Conservation (phyloP, 23 red algal species). For the Rhodosorus marinus region DNA sequence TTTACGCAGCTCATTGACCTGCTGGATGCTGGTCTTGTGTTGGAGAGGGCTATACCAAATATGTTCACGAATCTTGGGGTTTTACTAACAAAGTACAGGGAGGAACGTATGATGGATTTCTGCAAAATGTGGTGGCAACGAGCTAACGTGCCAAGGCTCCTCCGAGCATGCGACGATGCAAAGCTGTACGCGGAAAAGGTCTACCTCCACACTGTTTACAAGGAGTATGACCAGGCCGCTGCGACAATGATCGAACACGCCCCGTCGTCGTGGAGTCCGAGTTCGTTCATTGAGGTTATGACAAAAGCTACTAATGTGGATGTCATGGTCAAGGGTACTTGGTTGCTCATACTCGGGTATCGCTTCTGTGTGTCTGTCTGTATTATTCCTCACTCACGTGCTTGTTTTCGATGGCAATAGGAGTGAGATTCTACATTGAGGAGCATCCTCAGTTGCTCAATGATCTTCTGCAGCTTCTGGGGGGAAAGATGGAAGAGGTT, state of each 20-base stretch:
- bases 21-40: constrained; percentile 51
- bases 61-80: constrained; percentile 97
- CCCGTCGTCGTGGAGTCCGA: constrained; percentile 50
- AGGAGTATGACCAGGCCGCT: constrained; percentile 91
- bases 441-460: constrained; percentile 75
- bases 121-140: constrained; percentile 93
- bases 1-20: constrained; percentile 81
- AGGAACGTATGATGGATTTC: constrained; percentile 66
- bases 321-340: constrained; percentile 68
- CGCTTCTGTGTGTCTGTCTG: too few relatives aligned
- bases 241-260: constrained; percentile 80
- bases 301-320: constrained; percentile 67
- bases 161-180: constrained; percentile 66
- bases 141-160: constrained; percentile 57
- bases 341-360: too few relatives aligned
- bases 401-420: too few relatives aligned
- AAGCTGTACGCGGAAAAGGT: constrained; percentile 75
- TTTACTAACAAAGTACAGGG: constrained; percentile 65
- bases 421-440: constrained; percentile 97
- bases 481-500: constrained; percentile 43
- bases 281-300: constrained; percentile 52
- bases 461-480: constrained; percentile 65
- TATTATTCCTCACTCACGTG: too few relatives aligned
- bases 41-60: constrained; percentile 72
- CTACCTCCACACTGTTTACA: constrained; percentile 74